Evolutionary conservation across 768 basidiomycete species (phyloP).

Genomic region (Dentipellis sp.): DNA sequence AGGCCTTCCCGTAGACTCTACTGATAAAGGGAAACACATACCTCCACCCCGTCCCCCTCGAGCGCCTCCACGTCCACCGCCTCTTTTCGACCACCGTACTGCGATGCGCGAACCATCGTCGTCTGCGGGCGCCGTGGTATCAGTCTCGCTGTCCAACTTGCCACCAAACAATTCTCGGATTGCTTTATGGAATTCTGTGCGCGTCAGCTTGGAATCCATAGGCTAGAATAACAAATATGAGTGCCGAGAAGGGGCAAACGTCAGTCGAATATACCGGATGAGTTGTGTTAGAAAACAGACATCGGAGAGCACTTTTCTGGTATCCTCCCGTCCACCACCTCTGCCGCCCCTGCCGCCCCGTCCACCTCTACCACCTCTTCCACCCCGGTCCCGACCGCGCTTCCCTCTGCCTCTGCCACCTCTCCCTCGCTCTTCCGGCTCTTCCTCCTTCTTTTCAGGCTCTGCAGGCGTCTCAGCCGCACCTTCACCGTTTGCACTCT

Average conservation of each 20-base stretch:
- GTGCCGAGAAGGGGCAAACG: not conserved
- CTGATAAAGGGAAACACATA: not conserved
- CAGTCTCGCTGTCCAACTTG: conserved; percentile 79
- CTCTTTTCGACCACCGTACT: conserved; percentile 66
- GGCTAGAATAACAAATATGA: conserved; percentile 38
- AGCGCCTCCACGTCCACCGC: conserved; percentile 40
- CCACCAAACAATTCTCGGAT: conserved; percentile 77
- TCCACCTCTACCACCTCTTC: conserved; percentile 39
- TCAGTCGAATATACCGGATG: conserved; percentile 5
- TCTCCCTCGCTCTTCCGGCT: conserved; percentile 10
- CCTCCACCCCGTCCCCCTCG: conserved; percentile 26
- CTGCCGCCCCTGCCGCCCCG: conserved; percentile 33
- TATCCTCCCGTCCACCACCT: conserved; percentile 44
- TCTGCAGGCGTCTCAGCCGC: conserved; percentile 5
- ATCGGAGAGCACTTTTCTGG: conserved; percentile 71
- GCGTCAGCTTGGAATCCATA: conserved; percentile 69
- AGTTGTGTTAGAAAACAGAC: conserved; percentile 36
- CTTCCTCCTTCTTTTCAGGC: conserved; percentile 17
- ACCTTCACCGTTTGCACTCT: conserved; percentile 18
- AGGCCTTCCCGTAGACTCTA: not conserved
- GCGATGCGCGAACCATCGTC: conserved; percentile 71
- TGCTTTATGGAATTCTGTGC: conserved; percentile 74
- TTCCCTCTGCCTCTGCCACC: conserved; percentile 29
- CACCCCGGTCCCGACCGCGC: conserved; percentile 31
- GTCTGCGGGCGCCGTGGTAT: conserved; percentile 33